Percentiles rank a stretch among this genome's conserved stretches.
Evolutionary conservation across 148 eudicot species (phyloP).

Genomic region (Suaeda aralocaspica): DNA sequence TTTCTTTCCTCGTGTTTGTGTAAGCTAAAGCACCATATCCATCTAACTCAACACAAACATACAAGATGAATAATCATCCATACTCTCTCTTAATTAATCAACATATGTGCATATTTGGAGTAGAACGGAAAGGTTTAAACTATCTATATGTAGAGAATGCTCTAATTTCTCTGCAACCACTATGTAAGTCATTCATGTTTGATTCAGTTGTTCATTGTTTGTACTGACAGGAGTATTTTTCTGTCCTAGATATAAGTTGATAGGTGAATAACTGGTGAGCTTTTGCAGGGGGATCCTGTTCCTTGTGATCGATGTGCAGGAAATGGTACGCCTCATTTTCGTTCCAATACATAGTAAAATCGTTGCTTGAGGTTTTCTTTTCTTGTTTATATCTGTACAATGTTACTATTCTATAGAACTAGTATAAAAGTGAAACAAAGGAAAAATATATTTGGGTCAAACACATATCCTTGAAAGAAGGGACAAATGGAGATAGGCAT

Average conservation of each 20-base stretch:
- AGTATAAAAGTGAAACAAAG: neutral
- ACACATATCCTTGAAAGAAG: too few species aligned
- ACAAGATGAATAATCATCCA: too few species aligned
- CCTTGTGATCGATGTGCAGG: constrained; percentile 88
- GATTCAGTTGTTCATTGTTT: constrained; percentile 5
- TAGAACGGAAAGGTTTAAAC: too few species aligned
- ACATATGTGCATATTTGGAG: too few species aligned
- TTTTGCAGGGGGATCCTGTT: constrained; percentile 88
- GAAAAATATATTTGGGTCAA: too few species aligned
- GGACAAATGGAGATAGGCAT: too few species aligned
- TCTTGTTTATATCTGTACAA: neutral
- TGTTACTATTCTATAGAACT: neutral
- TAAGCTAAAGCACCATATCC: too few species aligned
- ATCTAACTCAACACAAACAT: too few species aligned
- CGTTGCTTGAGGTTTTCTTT: neutral
- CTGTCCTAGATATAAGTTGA: constrained; percentile 15
- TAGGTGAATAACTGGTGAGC: constrained; percentile 30
- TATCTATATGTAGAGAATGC: too few species aligned
- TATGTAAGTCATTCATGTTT: neutral
- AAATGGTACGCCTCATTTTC: constrained; percentile 47
- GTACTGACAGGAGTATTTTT: neutral
- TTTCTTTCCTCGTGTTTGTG: too few species aligned
- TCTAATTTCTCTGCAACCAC: too few species aligned
- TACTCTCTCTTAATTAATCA: too few species aligned
- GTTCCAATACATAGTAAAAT: neutral